Evolutionary conservation across 176 grass and related monocot species (phyloP).

Genomic region (Oryza punctata): DNA sequence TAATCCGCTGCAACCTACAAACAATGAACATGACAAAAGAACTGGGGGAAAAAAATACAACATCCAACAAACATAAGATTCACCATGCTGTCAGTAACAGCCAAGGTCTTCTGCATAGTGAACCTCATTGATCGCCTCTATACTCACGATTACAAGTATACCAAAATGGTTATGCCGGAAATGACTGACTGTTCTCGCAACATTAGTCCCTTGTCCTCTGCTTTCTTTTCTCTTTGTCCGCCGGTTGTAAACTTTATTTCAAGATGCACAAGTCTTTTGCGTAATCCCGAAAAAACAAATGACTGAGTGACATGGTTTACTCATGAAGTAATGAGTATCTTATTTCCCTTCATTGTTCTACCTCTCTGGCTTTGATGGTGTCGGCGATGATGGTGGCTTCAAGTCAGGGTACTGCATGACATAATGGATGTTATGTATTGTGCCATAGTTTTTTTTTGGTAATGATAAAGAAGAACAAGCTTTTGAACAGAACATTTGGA

Average conservation of each 20-base stretch:
- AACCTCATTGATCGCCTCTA: not conserved
- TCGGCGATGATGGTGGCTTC: slow-evolving; percentile 59
- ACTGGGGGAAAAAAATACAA: not conserved
- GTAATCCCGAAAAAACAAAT: no score
- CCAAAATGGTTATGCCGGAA: slow-evolving; percentile 25
- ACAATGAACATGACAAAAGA: not conserved
- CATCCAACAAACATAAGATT: slow-evolving; percentile 24
- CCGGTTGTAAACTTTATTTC: no score
- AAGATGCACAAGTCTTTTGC: no score
- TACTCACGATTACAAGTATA: slow-evolving; percentile 32
- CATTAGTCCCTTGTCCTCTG: no score
- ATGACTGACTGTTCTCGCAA: not conserved
- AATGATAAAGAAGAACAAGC: not conserved
- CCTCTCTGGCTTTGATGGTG: slow-evolving; percentile 48
- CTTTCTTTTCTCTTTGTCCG: no score
- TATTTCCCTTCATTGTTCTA: slow-evolving; percentile 5
- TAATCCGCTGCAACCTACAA: slow-evolving; percentile 10
- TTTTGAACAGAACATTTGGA: not conserved
- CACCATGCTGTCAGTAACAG: not conserved
- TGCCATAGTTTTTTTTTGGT: not conserved
- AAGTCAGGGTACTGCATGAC: slow-evolving; percentile 62
- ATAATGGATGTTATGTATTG: slow-evolving; percentile 4
- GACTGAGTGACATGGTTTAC: not conserved
- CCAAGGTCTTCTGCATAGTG: not conserved
- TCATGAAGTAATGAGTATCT: not conserved